These are phyloP conservation scores for Acer yangbiense DNA, from an alignment of 345 rosid species.

Conservation along the genomic window DNA sequence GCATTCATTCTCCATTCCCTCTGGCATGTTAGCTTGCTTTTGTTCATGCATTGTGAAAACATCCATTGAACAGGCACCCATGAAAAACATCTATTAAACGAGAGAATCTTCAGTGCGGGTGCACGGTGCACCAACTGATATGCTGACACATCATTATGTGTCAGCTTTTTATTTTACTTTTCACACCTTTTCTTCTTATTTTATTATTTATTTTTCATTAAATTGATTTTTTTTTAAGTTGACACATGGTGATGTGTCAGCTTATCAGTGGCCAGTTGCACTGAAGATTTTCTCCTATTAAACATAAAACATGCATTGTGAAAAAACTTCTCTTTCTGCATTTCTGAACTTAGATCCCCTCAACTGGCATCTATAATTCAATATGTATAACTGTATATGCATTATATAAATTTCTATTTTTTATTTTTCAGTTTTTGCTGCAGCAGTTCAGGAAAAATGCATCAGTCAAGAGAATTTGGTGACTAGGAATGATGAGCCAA, in stretches of 20 bases:
- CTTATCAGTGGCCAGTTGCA: too few relatives aligned
- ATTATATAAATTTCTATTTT: neutral
- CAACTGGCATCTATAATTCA: neutral
- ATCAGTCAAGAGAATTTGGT: slow-evolving; percentile 18
- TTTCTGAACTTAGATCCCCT: neutral
- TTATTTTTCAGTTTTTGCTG: slow-evolving; percentile 17
- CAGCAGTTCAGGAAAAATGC: slow-evolving; percentile 51
- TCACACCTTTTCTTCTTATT: too few relatives aligned
- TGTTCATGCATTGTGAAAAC: neutral
- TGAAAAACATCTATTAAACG: neutral
- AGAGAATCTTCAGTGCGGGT: too few relatives aligned
- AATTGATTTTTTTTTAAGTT: too few relatives aligned
- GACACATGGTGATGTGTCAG: too few relatives aligned
- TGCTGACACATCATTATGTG: too few relatives aligned
- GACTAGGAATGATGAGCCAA: slow-evolving; percentile 30
- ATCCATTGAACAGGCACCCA: neutral
- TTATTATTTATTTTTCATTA: too few relatives aligned
- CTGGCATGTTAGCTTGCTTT: neutral
- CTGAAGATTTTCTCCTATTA: too few relatives aligned
- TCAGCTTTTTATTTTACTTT: too few relatives aligned
- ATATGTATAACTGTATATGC: neutral
- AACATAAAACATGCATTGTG: neutral
- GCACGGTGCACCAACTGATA: too few relatives aligned
- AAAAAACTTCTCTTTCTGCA: neutral
- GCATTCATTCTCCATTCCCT: neutral